Conservation (phyloP, 768 basidiomycete species). For the Suillus plorans region DNA sequence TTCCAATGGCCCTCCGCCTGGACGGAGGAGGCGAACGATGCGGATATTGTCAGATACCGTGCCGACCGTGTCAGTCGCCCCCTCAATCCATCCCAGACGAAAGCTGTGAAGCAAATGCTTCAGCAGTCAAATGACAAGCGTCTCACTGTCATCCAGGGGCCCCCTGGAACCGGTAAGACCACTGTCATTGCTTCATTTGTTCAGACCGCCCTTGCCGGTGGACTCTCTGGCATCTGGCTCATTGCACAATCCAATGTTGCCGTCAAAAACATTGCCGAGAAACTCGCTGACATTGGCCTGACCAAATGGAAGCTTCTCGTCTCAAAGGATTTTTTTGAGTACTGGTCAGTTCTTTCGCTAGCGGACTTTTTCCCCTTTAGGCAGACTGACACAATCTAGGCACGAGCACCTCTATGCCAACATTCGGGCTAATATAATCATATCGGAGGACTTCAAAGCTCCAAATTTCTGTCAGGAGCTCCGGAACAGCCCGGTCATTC, state of each 20-base stretch:
- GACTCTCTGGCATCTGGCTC: conserved; percentile 65
- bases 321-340: conserved; percentile 63
- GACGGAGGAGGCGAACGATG: conserved; percentile 15
- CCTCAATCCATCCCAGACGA: conserved; percentile 40
- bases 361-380: conserved; percentile 7
- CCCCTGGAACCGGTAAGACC: conserved; percentile 74
- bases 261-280: conserved; percentile 88
- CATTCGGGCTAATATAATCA: conserved; percentile 50
- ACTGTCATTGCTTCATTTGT: conserved; percentile 70
- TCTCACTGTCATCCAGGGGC: conserved; percentile 44
- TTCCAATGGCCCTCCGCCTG: conserved; percentile 40
- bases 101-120: conserved; percentile 40
- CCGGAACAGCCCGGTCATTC: conserved; percentile 51
- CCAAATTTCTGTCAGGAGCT: conserved; percentile 29
- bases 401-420: conserved; percentile 74
- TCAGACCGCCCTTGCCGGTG: conserved; percentile 39
- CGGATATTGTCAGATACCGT: conserved; percentile 19
- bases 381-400: conserved; percentile 41
- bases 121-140: conserved; percentile 31
- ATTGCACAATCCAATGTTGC: conserved; percentile 86
- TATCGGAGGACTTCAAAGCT: conserved; percentile 37
- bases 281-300: conserved; percentile 57
- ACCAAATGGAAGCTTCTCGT: conserved; percentile 65
- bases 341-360: conserved; percentile 49
- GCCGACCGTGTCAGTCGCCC: conserved; percentile 21